phyloP scores from a whole-genome alignment of 129 eudicot species.

The Cynara cardunculus region DNA sequence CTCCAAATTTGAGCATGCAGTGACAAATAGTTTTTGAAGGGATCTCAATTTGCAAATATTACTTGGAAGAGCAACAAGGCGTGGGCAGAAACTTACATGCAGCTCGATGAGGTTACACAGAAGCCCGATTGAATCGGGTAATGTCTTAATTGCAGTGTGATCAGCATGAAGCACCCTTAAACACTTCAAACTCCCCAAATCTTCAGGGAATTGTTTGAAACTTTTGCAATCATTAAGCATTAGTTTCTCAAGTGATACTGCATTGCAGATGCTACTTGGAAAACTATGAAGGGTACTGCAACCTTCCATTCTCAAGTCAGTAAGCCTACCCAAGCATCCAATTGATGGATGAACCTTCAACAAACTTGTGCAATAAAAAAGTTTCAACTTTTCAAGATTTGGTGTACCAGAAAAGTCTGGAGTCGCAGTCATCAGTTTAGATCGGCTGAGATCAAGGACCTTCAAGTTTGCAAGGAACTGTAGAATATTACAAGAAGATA shows the following conservation, averaged over 20 bases:
- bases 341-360: constrained; percentile 1
- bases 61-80: neutral
- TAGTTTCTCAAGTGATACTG: neutral
- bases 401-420: constrained; percentile 4
- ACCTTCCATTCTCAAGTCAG: neutral
- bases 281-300: neutral
- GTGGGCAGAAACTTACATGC: neutral
- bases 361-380: constrained; percentile 1
- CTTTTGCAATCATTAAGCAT: neutral
- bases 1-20: neutral
- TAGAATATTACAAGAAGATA: neutral
- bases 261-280: neutral
- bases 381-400: neutral
- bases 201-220: neutral
- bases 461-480: neutral
- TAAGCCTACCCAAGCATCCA: neutral
- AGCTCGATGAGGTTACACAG: neutral
- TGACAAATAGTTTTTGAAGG: neutral
- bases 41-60: neutral
- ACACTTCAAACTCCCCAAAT: neutral
- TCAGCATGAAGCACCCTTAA: constrained; percentile 1
- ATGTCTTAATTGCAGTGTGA: neutral
- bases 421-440: neutral
- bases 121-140: neutral
- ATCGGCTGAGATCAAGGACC: constrained; percentile 9